A percentile compares a stretch with the other conserved stretches of the same genome.
Evolutionary conservation across 2,329 filamentous ascomycete species (phyloP).

Genomic region (Clonostachys sp.): DNA sequence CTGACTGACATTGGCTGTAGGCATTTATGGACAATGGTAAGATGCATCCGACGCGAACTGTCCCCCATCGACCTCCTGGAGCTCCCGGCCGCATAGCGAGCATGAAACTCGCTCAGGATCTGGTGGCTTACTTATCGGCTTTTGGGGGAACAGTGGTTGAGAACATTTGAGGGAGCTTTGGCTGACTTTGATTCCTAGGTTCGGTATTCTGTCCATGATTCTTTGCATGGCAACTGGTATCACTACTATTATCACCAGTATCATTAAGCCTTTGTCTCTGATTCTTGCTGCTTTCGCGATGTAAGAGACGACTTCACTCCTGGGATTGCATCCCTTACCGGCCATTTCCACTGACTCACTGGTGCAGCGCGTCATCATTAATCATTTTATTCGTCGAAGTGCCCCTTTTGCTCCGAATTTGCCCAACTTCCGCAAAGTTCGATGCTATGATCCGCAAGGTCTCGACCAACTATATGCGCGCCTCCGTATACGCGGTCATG

Average conservation of each 20-base stretch:
- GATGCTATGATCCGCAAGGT: conserved; percentile 86
- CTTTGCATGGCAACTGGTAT: conserved; percentile 67
- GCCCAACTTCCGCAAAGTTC: conserved; percentile 87
- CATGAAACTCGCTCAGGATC: conserved; percentile 2
- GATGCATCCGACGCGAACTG: conserved; percentile 14
- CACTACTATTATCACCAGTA: conserved; percentile 59
- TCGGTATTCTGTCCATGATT: conserved; percentile 66
- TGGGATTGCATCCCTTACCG: background rate
- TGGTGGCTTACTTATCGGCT: too few species aligned
- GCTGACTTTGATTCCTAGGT: conserved; percentile 37
- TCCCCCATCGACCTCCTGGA: background rate
- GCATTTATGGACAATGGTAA: conserved; percentile 76
- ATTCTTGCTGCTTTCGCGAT: conserved; percentile 48
- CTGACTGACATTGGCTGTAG: conserved; percentile 36
- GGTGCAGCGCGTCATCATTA: conserved; percentile 59
- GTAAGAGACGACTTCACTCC: conserved; percentile 31
- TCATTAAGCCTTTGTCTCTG: conserved; percentile 43
- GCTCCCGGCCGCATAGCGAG: background rate
- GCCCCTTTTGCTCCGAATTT: conserved; percentile 92
- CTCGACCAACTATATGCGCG: conserved; percentile 96
- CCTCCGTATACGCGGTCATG: conserved; percentile 79
- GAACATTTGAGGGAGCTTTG: background rate
- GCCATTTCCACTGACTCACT: background rate
- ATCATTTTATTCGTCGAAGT: conserved; percentile 84
- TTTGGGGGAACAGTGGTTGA: too few species aligned